Conservation (phyloP, 1,139 yeast genomes). For the Protomyces gravidus region DNA sequence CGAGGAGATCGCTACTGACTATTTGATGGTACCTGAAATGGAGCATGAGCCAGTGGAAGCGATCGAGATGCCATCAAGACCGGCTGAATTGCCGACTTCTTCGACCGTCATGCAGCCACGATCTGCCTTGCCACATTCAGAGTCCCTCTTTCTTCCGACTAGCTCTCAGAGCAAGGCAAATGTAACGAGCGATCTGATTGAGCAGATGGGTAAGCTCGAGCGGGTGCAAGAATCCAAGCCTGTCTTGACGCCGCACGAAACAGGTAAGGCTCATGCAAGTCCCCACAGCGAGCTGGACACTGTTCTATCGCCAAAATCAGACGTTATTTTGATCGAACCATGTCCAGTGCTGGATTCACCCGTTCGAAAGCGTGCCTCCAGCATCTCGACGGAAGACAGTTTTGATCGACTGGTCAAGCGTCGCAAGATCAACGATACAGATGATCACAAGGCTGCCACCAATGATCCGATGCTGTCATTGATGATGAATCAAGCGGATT, state of each 20-base stretch:
- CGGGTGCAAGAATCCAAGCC: neutral
- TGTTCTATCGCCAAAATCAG: neutral
- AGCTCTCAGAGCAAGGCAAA: neutral
- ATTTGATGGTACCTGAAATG: neutral
- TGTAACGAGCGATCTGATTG: neutral
- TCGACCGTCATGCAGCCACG: neutral
- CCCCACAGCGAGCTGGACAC: neutral
- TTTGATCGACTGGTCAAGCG: neutral
- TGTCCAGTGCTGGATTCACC: too few species aligned
- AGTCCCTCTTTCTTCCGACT: too few species aligned
- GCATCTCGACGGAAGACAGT: neutral
- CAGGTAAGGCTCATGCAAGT: too few species aligned
- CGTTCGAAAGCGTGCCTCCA: neutral
- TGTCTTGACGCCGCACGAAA: too few species aligned
- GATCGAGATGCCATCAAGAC: neutral
- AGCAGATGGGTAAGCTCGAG: neutral
- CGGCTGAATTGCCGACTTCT: neutral
- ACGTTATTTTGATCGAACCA: too few species aligned
- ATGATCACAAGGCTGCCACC: neutral
- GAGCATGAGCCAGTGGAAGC: too few species aligned
- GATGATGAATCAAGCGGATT: neutral
- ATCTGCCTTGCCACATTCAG: too few species aligned
- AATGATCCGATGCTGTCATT: neutral
- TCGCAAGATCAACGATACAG: neutral
- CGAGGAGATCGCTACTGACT: neutral